Percentiles rank a stretch among this genome's conserved stretches.
phyloP scores from a whole-genome alignment of 2,329 filamentous ascomycete species.

The Apiospora marii region DNA sequence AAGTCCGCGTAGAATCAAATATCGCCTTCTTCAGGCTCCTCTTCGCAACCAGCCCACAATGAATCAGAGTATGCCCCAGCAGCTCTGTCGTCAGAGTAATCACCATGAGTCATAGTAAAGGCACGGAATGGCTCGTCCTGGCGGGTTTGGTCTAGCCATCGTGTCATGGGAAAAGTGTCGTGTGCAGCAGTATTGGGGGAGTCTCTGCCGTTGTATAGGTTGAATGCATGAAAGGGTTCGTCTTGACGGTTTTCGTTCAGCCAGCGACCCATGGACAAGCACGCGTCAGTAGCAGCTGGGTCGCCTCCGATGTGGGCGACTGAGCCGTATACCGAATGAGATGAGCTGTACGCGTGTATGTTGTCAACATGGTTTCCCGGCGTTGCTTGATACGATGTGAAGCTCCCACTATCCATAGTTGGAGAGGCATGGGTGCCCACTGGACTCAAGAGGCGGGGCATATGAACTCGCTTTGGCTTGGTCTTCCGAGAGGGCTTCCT shows the following conservation, averaged over 20 bases:
- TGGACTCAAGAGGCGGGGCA: not conserved
- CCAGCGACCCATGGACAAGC: not conserved
- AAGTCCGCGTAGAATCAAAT: not conserved
- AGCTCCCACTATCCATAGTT: not conserved
- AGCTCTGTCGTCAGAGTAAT: not conserved
- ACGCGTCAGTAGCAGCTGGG: not conserved
- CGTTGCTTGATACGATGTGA: not conserved
- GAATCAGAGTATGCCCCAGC: not conserved
- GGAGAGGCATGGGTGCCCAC: not conserved
- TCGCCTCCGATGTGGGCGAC: not conserved
- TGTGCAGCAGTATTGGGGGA: not conserved
- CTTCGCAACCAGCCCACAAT: not conserved
- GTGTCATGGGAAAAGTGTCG: not conserved
- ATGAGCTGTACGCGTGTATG: not conserved
- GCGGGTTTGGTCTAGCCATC: not conserved
- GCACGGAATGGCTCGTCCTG: not conserved
- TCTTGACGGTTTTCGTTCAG: not conserved
- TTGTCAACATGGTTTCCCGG: not conserved
- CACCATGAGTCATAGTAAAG: not conserved
- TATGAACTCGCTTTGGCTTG: not conserved
- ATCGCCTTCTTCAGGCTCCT: not conserved
- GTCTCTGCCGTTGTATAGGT: not conserved
- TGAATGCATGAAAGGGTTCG: not conserved
- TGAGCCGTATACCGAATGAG: not conserved
- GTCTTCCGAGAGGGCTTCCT: not conserved